phyloP scores from a whole-genome alignment of 1,139 yeast genomes.

The Arxiozyma heterogenica region DNA sequence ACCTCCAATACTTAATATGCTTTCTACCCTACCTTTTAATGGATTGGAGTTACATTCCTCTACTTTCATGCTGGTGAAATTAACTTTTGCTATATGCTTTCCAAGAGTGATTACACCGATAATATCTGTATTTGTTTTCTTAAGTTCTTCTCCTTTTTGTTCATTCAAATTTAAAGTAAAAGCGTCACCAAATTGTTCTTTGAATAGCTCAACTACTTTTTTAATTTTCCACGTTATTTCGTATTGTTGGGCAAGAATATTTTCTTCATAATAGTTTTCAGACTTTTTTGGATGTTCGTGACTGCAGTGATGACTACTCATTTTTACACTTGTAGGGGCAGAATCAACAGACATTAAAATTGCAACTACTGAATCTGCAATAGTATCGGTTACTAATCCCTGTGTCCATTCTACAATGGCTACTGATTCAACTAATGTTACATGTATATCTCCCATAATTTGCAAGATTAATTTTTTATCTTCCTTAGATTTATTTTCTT shows the following conservation, averaged over 20 bases:
- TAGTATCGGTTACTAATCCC: slow-evolving; percentile 80
- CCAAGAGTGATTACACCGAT: slow-evolving; percentile 49
- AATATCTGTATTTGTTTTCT: slow-evolving; percentile 39
- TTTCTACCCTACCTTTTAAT: slow-evolving; percentile 72
- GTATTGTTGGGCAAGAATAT: slow-evolving; percentile 21
- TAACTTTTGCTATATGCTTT: slow-evolving; percentile 59
- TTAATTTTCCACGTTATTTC: slow-evolving; percentile 47
- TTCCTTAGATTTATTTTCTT: slow-evolving; percentile 4
- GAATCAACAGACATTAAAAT: slow-evolving; percentile 86
- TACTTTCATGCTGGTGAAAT: slow-evolving; percentile 56
- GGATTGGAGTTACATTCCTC: slow-evolving; percentile 66
- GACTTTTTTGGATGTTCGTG: slow-evolving; percentile 35
- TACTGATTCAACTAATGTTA: slow-evolving; percentile 44
- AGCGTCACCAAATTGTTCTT: slow-evolving; percentile 84
- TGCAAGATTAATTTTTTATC: slow-evolving; percentile 34
- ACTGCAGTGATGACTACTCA: slow-evolving; percentile 53
- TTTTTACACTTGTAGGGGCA: slow-evolving; percentile 87
- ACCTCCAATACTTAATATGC: slow-evolving; percentile 67
- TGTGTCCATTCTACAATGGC: slow-evolving; percentile 85
- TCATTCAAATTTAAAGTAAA: slow-evolving; percentile 32
- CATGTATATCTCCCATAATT: slow-evolving; percentile 43
- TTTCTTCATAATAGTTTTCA: slow-evolving; percentile 15
- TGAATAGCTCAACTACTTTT: slow-evolving; percentile 54
- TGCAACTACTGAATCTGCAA: slow-evolving; percentile 91
- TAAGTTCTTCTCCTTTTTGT: slow-evolving; percentile 31